Percentiles rank a stretch among this genome's conserved stretches.
Conservation (phyloP, 768 basidiomycete genomes). For the Mrakia hoshinonis region DNA sequence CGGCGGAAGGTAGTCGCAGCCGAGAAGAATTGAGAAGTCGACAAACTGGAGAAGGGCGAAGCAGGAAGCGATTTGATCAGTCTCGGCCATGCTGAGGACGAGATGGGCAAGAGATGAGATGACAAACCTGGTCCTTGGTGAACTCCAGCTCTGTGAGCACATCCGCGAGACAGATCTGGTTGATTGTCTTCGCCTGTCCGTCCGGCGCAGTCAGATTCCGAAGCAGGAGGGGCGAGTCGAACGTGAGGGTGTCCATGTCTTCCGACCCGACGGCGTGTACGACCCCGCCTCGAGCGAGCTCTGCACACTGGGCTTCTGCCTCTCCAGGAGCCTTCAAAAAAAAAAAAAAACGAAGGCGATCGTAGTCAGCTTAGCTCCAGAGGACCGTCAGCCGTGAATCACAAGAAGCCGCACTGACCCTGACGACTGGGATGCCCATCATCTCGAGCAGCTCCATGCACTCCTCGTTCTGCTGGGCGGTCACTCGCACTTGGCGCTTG, state of each 20-base stretch:
- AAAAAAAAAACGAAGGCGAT: no score
- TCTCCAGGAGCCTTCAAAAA: constrained; percentile 81
- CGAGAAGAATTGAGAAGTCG: constrained; percentile 89
- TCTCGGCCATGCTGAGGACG: neutral
- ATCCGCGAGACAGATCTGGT: constrained; percentile 71
- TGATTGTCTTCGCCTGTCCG: constrained; percentile 91
- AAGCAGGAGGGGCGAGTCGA: constrained; percentile 78
- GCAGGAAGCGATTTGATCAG: neutral
- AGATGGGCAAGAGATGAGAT: neutral
- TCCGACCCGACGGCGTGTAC: constrained; percentile 87
- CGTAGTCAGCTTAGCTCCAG: no score
- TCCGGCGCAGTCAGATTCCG: constrained; percentile 96
- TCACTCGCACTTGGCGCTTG: constrained; percentile 85
- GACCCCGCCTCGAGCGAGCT: constrained; percentile 90
- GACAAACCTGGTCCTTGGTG: constrained; percentile 71
- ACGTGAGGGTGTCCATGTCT: constrained; percentile 99
- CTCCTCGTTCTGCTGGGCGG: constrained; percentile 90
- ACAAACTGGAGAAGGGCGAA: constrained; percentile 57
- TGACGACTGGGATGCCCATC: constrained; percentile 93
- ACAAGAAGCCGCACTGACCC: constrained; percentile 49
- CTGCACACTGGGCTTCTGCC: constrained; percentile 97
- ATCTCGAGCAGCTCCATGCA: constrained; percentile 73
- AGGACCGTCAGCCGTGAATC: neutral
- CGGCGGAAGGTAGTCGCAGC: constrained; percentile 96
- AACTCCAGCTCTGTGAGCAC: constrained; percentile 86